These are phyloP conservation scores for Musa itinerans DNA, from an alignment of 176 grass and related monocot species.

Conservation along the genomic window DNA sequence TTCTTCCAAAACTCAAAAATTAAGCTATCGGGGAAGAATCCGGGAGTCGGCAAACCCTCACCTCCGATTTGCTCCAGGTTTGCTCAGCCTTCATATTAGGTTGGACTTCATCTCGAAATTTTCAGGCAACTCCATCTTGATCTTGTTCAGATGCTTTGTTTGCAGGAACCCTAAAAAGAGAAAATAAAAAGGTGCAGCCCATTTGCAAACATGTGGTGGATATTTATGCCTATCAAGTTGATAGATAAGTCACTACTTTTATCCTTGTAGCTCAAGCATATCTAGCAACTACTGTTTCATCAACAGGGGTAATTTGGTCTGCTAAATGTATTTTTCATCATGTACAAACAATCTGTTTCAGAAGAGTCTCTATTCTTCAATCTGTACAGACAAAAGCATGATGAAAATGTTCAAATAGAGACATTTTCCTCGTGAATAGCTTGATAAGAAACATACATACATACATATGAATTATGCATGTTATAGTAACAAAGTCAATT, in stretches of 20 bases:
- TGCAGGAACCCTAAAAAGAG: not conserved
- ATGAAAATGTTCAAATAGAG: no score
- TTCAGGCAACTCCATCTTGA: not conserved
- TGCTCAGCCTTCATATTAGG: not conserved
- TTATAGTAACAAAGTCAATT: no score
- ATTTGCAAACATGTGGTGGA: constrained; percentile 5
- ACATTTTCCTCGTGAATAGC: no score
- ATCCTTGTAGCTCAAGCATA: not conserved
- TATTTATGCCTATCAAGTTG: constrained; percentile 1
- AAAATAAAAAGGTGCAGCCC: not conserved
- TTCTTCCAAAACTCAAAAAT: not conserved
- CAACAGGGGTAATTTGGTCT: no score
- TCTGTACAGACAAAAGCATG: no score
- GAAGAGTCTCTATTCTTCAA: no score
- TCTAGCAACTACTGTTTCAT: not conserved
- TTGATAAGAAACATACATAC: no score
- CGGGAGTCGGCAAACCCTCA: not conserved
- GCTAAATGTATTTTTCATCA: no score
- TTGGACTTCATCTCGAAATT: not conserved
- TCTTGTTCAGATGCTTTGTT: not conserved
- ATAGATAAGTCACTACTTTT: not conserved
- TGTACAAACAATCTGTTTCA: no score
- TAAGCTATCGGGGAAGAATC: not conserved
- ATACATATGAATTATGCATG: no score
- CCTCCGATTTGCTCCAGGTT: not conserved